Evolutionary conservation across 2,329 filamentous ascomycete species (phyloP), one percentile per base, ranked within the genome.

Genomic region (Fonsecaea monophora): DNA sequence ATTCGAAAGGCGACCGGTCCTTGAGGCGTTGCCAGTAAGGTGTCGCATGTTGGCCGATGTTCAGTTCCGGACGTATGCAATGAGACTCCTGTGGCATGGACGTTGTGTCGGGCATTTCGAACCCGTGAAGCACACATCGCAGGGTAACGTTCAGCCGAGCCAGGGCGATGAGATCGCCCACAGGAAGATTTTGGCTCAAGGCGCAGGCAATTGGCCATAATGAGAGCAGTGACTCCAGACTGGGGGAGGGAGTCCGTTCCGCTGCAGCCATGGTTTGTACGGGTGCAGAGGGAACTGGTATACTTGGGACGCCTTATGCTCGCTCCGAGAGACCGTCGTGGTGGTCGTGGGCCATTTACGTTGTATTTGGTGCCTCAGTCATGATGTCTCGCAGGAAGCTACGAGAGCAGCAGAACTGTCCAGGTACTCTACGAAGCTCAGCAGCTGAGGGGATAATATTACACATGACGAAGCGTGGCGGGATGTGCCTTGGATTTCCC

Each of bases 21-120:
- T 77, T 77, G 37, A 77, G 68, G n/a, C 65, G 65, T 48, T 71
- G 67, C 75, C 75, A 77, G 53, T 75, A 74, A 6, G 63, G n/a
- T 12, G 73, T 77, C 38, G 70, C 69, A 60, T 77, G 75, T 32
- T 66, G 64, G 4, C 75, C 75, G 30, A 77, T 69, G 38, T 72
- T 65, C 34, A 76, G 67, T 54, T 71, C 72, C 18, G 63, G 42
- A 13, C 74, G 71, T 10, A 53, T 48, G 1, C 8, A 15, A 40
- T 18, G 15, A 18, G 42, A 32, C 7, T 67, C 50, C 32, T 40
- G 7, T 40, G 57, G 48, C 13, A 38, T 8, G 15, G 35, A 57
- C 0, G 13, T 15, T 7, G 56, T 42, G 34, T 62, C 50, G 9
- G 65, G 66, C 30, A 55, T 62, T n/a, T 64, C 67, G 65, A 76